Evolutionary conservation across 257 asterid species (phyloP), one percentile per base, ranked within the genome.

Genomic region (Ocimum tenuiflorum): DNA sequence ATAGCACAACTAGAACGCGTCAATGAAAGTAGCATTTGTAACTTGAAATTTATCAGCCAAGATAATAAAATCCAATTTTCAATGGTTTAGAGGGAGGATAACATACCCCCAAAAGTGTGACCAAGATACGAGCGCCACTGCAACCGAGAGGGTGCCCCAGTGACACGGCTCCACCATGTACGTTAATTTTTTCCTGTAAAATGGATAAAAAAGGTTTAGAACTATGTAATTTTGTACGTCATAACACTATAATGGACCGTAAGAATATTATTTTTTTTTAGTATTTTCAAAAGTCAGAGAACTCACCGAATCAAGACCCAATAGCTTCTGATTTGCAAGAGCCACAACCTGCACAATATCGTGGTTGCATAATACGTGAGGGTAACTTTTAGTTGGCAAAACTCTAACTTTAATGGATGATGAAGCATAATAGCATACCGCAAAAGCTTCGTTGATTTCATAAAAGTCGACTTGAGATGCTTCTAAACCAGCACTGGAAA

Each of bases 111-210:
- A 92, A 72, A 69, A 92, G 99, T 53, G 99, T 79, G 72, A 86
- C 95, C 81, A 92, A 74, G 73, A 92, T 86, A 73, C 99, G 97
- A 35, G 99, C 99, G 63, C 99, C 99, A 82, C 99, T 92, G 85
- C 99, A 92, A 29, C 99, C 99, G 4, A 92, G 94, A 69, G 99
- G 99, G 72, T 92, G 99, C 33, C 99, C 99, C 75, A 92, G 78
- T 15, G 97, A 78, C 58, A 92, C 97, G 17, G 99, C 99, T 77
- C 99, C 99, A 49, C 99, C 99, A 36, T 92, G 95, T 58, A 87
- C 83, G 23, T 92, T 92, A 38, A 89, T 82, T 74, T 84, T 89
- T 68, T 86, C 99, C 99, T 92, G 91, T 72, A 84, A 63, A 64
- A 77, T 17, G 52, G 18, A 39, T 45, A 0, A 14, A 0, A 14